Conservation (phyloP, 129 eudicot genomes). For the Lactuca saligna region DNA sequence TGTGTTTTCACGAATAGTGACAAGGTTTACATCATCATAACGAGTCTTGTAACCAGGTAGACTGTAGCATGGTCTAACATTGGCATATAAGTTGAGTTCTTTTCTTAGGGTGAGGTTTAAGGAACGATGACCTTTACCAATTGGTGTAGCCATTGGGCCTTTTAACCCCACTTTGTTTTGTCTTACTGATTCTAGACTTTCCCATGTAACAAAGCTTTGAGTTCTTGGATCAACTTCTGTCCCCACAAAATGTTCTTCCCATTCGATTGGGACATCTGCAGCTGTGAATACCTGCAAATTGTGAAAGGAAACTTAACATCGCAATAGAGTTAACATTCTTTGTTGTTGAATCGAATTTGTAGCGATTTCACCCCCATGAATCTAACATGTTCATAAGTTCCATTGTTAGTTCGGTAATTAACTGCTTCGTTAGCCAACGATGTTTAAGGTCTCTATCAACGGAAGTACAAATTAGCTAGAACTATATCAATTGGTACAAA, state of each 20-base stretch:
- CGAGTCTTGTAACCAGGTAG: constrained; percentile 97
- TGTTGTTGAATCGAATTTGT: background rate
- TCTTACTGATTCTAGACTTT: constrained; percentile 91
- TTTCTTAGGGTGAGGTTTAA: constrained; percentile 94
- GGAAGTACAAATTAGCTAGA: background rate
- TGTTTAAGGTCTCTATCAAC: constrained; percentile 8
- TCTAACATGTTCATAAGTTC: background rate
- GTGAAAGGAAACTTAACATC: background rate
- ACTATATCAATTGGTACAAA: background rate
- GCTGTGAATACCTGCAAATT: constrained; percentile 60
- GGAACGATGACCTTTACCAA: constrained; percentile 98
- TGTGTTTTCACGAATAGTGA: constrained; percentile 94
- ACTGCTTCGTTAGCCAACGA: constrained; percentile 3
- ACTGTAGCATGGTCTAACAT: constrained; percentile 98
- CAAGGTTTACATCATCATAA: constrained; percentile 86
- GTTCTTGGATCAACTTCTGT: constrained; percentile 90
- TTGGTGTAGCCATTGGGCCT: constrained; percentile 99
- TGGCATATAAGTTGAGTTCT: constrained; percentile 90
- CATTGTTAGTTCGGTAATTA: background rate
- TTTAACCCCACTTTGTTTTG: constrained; percentile 82
- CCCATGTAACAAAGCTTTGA: constrained; percentile 95
- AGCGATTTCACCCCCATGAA: background rate
- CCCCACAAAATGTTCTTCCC: constrained; percentile 98
- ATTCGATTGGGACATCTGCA: constrained; percentile 91
- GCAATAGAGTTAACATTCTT: background rate